Base-by-base conservation (phyloP, 805 yeast species). In the Scheffersomyces ergatensis region DNA sequence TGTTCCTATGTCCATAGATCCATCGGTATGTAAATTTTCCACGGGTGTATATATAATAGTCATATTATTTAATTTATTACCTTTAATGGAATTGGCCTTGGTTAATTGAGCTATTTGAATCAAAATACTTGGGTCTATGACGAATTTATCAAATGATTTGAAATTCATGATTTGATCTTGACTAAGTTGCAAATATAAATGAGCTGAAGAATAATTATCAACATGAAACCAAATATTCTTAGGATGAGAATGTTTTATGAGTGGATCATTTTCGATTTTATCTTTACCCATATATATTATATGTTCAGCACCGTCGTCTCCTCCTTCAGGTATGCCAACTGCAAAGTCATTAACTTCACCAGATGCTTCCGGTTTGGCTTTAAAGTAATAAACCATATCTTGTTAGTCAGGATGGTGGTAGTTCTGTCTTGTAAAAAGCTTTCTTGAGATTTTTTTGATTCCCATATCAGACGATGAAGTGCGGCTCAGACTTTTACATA, bases 201-300 rank as follows among this genome's bases (percentile, higher is more conserved):
- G 95, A 0, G 90, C 93, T 33, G 89, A 81, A 3, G 89, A 82
- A 36, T 79, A 67, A 48, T 82, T 83, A 49, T 84, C 90, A 6
- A 83, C 89, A 58, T 85, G 95, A 54, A 87, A 86, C 92, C 95
- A 86, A 3, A 84, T 64, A 55, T 85, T 82, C 43, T 76, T 76
- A 19, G 79, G 80, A 45, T 76, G 74, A 0, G 90, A 86, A 50
- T 78, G 74, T 54, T 78, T 80, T 42, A 86, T 63, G 27, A 67
- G 48, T 11, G 68, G 71, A 38, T 68, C 74, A 47, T 67, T 86
- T 62, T 87, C 95, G 38, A 72, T 68, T 58, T 84, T 85, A 57
- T 87, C 86, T 52, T 75, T 80, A 3, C 95, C 95, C 81, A 83
- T 80, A 50, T 79, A 83, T 5, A 83, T 57, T 20, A 54, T 49